phyloP scores from a whole-genome alignment of 495 filamentous ascomycete genomes.

The Lichina pygmaea region DNA sequence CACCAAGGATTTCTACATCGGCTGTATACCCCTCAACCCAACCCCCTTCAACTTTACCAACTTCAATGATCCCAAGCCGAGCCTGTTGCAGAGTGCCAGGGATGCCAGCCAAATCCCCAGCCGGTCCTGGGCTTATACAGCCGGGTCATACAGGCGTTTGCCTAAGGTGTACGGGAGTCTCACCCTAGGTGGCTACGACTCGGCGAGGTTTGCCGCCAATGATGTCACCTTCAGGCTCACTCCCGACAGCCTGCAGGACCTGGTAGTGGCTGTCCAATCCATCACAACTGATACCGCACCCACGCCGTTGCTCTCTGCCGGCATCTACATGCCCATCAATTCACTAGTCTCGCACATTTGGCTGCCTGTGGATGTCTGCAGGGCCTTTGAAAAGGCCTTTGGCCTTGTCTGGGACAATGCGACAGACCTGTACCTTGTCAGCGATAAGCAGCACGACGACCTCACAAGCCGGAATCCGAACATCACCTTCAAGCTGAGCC shows the following conservation, averaged over 20 bases:
- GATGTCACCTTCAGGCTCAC: conserved; percentile 25
- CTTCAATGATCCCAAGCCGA: conserved; percentile 7
- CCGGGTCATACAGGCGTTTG: not conserved
- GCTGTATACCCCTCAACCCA: not conserved
- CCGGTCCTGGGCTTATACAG: not conserved
- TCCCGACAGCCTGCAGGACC: conserved; percentile 17
- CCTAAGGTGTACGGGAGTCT: conserved; percentile 22
- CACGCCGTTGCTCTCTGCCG: not conserved
- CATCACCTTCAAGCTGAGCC: conserved; percentile 22
- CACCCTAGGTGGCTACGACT: conserved; percentile 38
- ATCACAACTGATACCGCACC: conserved; percentile 8
- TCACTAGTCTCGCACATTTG: conserved; percentile 31
- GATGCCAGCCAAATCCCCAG: not conserved
- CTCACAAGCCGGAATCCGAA: conserved; percentile 21
- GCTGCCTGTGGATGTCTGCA: conserved; percentile 34
- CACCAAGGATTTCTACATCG: conserved; percentile 11
- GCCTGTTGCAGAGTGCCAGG: conserved; percentile 5
- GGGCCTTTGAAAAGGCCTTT: conserved; percentile 30
- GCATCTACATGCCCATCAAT: conserved; percentile 13
- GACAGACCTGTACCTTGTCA: conserved; percentile 21
- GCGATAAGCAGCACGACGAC: not conserved
- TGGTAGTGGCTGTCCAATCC: conserved; percentile 20
- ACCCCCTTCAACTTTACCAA: conserved; percentile 8
- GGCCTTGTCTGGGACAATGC: conserved; percentile 27
- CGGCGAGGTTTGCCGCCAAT: conserved; percentile 26